phyloP scores from a whole-genome alignment of 108 stramenopile genomes.

The Poteriospumella lacustris region DNA sequence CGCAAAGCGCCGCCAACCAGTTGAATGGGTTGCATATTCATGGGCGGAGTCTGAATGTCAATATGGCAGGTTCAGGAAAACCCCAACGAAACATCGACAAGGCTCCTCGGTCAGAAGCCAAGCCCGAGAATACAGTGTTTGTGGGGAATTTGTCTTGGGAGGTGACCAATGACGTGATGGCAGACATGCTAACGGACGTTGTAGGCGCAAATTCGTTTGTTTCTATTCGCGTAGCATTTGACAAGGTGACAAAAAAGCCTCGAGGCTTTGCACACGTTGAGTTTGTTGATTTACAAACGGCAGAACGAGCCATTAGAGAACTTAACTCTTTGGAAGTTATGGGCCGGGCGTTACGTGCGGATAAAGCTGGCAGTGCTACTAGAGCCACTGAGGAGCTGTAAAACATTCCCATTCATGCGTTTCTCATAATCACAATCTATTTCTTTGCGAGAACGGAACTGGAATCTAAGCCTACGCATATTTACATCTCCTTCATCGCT shows the following conservation, averaged over 20 bases:
- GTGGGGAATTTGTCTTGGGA: slow-evolving; percentile 12
- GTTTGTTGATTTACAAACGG: neutral
- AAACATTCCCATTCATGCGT: too few relatives aligned
- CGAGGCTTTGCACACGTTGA: slow-evolving; percentile 4
- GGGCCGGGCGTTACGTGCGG: neutral
- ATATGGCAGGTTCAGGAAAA: neutral
- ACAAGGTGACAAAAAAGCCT: neutral
- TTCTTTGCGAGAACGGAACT: too few relatives aligned
- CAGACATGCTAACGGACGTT: neutral
- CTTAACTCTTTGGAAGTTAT: neutral
- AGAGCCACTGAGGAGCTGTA: too few relatives aligned
- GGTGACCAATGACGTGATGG: neutral
- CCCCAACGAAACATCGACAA: neutral
- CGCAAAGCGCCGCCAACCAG: neutral
- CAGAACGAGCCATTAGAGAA: neutral
- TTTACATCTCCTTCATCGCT: too few relatives aligned
- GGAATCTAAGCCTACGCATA: too few relatives aligned
- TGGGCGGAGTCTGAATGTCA: neutral
- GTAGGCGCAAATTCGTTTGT: neutral
- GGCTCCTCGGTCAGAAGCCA: neutral
- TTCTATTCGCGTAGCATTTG: neutral
- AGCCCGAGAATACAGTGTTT: neutral
- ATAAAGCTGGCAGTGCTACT: neutral
- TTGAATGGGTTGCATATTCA: neutral
- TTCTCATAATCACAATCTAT: too few relatives aligned